These are phyloP conservation scores for Teunomyces aglyptinius DNA, from an alignment of 805 yeast genomes.

Conservation along the genomic window DNA sequence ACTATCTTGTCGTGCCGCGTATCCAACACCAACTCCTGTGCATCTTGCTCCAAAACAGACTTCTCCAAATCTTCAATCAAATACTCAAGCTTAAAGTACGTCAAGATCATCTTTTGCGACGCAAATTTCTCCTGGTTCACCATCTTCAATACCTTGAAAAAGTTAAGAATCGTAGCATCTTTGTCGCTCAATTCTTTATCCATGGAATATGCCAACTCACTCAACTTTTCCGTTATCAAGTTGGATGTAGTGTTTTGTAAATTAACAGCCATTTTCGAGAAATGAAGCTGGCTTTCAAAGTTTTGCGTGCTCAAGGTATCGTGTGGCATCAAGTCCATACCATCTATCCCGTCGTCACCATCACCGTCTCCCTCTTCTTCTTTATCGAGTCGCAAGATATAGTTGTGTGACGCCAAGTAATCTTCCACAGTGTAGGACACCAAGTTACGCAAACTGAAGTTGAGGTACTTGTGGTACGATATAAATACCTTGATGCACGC, in stretches of 20 bases:
- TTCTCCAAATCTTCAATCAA: slow-evolving; percentile 27
- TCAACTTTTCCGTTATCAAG: slow-evolving; percentile 35
- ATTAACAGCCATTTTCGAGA: slow-evolving; percentile 34
- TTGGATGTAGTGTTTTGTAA: slow-evolving; percentile 33
- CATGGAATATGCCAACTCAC: slow-evolving; percentile 36
- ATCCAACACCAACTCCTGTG: slow-evolving; percentile 20
- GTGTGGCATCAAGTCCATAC: not conserved
- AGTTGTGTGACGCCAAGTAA: slow-evolving; percentile 28
- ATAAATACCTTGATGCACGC: slow-evolving; percentile 24
- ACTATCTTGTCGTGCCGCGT: slow-evolving; percentile 30
- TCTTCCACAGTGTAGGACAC: slow-evolving; percentile 26
- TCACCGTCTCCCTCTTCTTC: slow-evolving; percentile 3
- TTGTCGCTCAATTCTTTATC: slow-evolving; percentile 37
- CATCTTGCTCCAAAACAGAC: slow-evolving; percentile 9
- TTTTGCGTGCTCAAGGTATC: slow-evolving; percentile 20
- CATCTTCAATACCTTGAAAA: slow-evolving; percentile 24
- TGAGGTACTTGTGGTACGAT: slow-evolving; percentile 22
- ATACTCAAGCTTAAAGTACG: slow-evolving; percentile 31
- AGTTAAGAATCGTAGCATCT: slow-evolving; percentile 31
- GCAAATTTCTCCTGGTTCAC: slow-evolving; percentile 24
- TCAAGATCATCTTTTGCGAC: slow-evolving; percentile 27
- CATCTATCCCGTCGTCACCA: not conserved
- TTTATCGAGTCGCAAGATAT: slow-evolving; percentile 21
- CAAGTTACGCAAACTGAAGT: slow-evolving; percentile 22
- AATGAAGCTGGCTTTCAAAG: slow-evolving; percentile 37